A percentile compares a stretch with the other conserved stretches of the same genome.
Conservation (phyloP, 306 rosid genomes). For the Alnus glutinosa region DNA sequence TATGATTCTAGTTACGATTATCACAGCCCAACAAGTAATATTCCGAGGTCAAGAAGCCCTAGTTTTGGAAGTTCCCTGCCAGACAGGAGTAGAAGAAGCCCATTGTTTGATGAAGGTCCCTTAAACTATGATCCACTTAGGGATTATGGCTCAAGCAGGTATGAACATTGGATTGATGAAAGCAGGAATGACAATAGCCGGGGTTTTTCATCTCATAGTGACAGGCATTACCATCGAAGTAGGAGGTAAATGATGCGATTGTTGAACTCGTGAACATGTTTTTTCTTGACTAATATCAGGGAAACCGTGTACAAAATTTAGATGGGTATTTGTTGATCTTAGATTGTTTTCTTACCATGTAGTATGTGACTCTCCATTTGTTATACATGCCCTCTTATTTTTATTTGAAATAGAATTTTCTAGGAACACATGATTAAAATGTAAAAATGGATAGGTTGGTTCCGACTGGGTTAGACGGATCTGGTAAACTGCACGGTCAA, state of each 20-base stretch:
- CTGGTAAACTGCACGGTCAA: too few species aligned
- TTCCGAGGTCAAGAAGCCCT: slow-evolving; percentile 41
- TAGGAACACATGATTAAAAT: background rate
- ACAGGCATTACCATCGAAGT: slow-evolving; percentile 47
- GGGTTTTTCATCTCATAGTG: slow-evolving; percentile 37
- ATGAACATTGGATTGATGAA: slow-evolving; percentile 35
- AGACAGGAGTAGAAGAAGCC: slow-evolving; percentile 63
- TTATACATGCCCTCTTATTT: background rate
- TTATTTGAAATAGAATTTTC: background rate
- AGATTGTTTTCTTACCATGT: slow-evolving; percentile 24
- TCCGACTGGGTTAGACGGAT: too few species aligned
- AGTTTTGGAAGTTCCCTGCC: slow-evolving; percentile 35
- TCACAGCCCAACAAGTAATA: slow-evolving; percentile 23
- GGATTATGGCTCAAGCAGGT: slow-evolving; percentile 40
- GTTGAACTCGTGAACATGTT: slow-evolving; percentile 19
- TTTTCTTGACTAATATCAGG: background rate
- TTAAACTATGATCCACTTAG: slow-evolving; percentile 27
- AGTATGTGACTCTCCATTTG: slow-evolving; percentile 10
- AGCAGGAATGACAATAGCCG: slow-evolving; percentile 37
- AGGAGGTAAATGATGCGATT: slow-evolving; percentile 39
- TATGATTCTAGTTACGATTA: slow-evolving; percentile 36
- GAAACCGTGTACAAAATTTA: slow-evolving; percentile 36
- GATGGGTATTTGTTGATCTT: slow-evolving; percentile 23
- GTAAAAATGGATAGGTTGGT: too few species aligned
- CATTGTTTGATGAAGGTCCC: slow-evolving; percentile 45